Evolutionary conservation across 2,329 filamentous ascomycete genomes (phyloP).

Genomic region (Fusarium caatingaense): DNA sequence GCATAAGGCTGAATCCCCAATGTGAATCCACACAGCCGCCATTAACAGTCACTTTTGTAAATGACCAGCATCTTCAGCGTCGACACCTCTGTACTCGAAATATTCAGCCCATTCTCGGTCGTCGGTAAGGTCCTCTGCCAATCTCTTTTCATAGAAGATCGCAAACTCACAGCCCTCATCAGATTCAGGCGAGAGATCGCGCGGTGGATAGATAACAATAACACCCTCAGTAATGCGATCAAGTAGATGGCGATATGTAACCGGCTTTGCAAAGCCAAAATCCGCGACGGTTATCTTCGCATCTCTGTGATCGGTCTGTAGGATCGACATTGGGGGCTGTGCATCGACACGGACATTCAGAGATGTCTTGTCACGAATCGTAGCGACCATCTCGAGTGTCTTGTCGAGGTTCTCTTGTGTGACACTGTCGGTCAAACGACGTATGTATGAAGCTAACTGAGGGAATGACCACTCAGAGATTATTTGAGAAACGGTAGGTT

Average conservation of each 20-base stretch:
- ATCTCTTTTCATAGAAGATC: conserved; percentile 51
- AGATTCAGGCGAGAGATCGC: conserved; percentile 34
- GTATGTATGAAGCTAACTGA: conserved; percentile 52
- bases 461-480: conserved; percentile 52
- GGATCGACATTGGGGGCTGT: conserved; percentile 51
- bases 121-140: conserved; percentile 48
- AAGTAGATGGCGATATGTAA: conserved; percentile 49
- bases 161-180: conserved; percentile 54
- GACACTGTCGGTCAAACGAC: conserved; percentile 51
- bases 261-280: conserved; percentile 54
- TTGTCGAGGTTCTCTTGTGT: conserved; percentile 49
- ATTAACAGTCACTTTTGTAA: not conserved
- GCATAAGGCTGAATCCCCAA: no score
- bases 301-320: conserved; percentile 53
- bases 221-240: conserved; percentile 48
- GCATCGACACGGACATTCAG: conserved; percentile 51
- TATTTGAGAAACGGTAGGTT: conserved; percentile 49
- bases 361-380: conserved; percentile 51
- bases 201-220: conserved; percentile 49
- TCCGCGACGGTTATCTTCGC: conserved; percentile 45
- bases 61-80: conserved; percentile 30
- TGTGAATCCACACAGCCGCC: accelerated
- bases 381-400: conserved; percentile 48
- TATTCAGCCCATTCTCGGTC: conserved; percentile 52
- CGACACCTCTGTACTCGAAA: conserved; percentile 54